Evolutionary conservation across 73 alveolate species (phyloP), one percentile per base, ranked within the genome.

Genomic region (Paramecium caudatum): DNA sequence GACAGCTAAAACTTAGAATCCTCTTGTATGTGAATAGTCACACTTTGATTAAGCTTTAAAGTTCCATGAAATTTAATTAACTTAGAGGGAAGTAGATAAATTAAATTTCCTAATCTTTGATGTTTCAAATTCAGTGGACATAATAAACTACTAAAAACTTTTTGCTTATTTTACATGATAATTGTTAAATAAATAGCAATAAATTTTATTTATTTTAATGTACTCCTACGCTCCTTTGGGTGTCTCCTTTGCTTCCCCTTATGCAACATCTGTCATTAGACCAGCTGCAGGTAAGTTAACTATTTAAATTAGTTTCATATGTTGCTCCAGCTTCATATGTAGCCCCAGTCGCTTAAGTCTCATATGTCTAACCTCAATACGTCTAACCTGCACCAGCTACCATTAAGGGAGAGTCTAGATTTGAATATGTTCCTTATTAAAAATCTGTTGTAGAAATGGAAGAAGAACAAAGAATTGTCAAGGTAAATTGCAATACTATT

Each of bases 341-440:
- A 15, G 16, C 36, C 30, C 88, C 88, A 74, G 15, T 74, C 9
- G 16, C 36, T 23, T 68, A 63, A 74, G 15, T 74, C 9, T 39
- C 39, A 4, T 74, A 74, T 41, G 15, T 43, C 23, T 16, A 37
- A 23, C 88, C 88, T 41, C 19, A 19, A 4, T 74, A 74, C 43
- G 65, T 68, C 7, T 8, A 37, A 74, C 88, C 88, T 19, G 88
- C 37, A 4, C 84, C 47, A 68, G 21, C 84, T 12, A 37, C 84
- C 30, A 68, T 86, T 33, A 86, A 63, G 43, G 93, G 93, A 17
- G 93, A 86, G 25, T 62, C 90, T 4, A 86, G 93, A 86, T 36
- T 37, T 3, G 93, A 86, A 63, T 86, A 86, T 16, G 69, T 62
- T 19, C 93, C 93, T 3, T 86, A 86, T 37, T 70, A 86, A 47